These are phyloP conservation scores for Penicillium sp. DNA, from an alignment of 2,329 filamentous ascomycete genomes.

Conservation along the genomic window DNA sequence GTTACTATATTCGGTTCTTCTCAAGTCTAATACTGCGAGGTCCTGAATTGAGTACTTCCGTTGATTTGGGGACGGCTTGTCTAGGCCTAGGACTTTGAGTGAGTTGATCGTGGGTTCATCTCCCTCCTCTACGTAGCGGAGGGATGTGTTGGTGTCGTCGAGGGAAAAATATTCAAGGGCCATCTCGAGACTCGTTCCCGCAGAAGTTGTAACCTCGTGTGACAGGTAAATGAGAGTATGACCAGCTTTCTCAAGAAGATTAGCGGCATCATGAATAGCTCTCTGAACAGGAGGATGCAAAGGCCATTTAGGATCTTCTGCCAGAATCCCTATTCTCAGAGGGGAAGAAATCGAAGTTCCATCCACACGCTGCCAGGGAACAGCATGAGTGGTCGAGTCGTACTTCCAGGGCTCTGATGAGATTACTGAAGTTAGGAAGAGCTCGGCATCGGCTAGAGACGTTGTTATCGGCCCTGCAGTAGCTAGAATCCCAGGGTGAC, in stretches of 20 bases:
- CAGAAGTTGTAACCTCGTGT: background rate
- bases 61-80: background rate
- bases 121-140: background rate
- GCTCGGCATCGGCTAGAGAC: constrained; percentile 27
- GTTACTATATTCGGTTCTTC: constrained; percentile 31
- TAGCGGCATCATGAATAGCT: constrained; percentile 40
- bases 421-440: constrained; percentile 43
- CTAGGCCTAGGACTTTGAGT: background rate
- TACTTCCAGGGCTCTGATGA: constrained; percentile 42
- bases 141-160: background rate
- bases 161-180: constrained; percentile 2
- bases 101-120: background rate
- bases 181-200: background rate
- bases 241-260: constrained; percentile 39
- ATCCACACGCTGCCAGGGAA: constrained; percentile 44
- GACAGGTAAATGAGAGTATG: constrained; percentile 42
- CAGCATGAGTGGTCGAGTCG: constrained; percentile 39
- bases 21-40: constrained; percentile 41
- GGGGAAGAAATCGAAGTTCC: constrained; percentile 5
- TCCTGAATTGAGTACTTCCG: constrained; percentile 31
- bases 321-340: constrained; percentile 48
- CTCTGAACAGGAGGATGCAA: constrained; percentile 51
- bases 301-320: constrained; percentile 46
- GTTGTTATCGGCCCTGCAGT: constrained; percentile 30
- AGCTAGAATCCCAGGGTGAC: constrained; percentile 31